Conservation (phyloP, 352 stramenopile genomes). For the Phytophthora uliginosa region DNA sequence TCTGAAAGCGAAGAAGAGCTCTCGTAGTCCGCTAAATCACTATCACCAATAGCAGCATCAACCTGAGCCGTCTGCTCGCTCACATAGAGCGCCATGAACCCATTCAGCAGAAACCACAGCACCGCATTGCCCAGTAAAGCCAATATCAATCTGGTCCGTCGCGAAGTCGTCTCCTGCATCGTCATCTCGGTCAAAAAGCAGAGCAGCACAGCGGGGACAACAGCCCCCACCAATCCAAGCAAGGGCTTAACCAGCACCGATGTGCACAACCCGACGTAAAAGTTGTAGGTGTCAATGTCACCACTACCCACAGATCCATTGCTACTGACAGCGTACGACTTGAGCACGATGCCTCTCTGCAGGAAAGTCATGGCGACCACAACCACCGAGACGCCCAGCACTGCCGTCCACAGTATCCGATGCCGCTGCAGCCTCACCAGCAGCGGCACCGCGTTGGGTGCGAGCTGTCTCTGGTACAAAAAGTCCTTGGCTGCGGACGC, state of each 20-base stretch:
- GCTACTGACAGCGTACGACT: slow-evolving; percentile 32
- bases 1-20: neutral
- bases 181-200: slow-evolving; percentile 62
- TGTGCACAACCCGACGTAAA: slow-evolving; percentile 48
- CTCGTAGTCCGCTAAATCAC: slow-evolving; percentile 37
- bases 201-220: slow-evolving; percentile 63
- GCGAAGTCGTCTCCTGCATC: slow-evolving; percentile 56
- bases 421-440: slow-evolving; percentile 50
- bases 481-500: slow-evolving; percentile 41
- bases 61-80: slow-evolving; percentile 39
- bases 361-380: slow-evolving; percentile 44
- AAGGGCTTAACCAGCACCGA: slow-evolving; percentile 59
- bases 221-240: slow-evolving; percentile 49
- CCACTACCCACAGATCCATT: neutral
- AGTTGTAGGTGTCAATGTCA: slow-evolving; percentile 44
- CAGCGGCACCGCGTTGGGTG: slow-evolving; percentile 50
- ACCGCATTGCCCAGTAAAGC: slow-evolving; percentile 48
- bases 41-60: slow-evolving; percentile 36
- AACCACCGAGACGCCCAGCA: slow-evolving; percentile 26
- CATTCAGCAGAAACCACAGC: slow-evolving; percentile 74
- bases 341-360: slow-evolving; percentile 47
- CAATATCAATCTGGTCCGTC: slow-evolving; percentile 33
- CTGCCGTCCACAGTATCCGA: slow-evolving; percentile 46
- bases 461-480: slow-evolving; percentile 43
- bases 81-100: slow-evolving; percentile 67